Evolutionary conservation across 2,329 filamentous ascomycete species (phyloP).

Genomic region (Penicillium concentricum): DNA sequence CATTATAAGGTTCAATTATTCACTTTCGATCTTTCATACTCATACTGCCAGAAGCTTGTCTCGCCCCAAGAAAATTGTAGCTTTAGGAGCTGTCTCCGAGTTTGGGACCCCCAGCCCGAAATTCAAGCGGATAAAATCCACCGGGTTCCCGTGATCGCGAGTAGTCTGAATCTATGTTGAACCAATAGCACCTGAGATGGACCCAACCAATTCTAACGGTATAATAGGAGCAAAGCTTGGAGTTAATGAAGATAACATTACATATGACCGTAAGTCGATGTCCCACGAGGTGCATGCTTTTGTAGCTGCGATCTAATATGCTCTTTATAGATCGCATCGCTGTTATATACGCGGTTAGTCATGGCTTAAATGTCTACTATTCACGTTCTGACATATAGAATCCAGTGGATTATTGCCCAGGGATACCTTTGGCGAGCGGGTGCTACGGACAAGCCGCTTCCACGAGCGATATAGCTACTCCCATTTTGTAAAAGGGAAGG

Average conservation of each 20-base stretch:
- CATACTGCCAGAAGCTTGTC: too few relatives aligned
- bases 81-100: neutral
- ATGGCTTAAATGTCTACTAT: neutral
- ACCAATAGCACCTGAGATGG: neutral
- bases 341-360: neutral
- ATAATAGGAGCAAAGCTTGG: slow-evolving; percentile 45
- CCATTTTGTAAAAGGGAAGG: neutral
- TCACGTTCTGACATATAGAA: neutral
- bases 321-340: neutral
- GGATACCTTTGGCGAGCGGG: neutral
- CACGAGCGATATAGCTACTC: neutral
- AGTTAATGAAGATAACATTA: slow-evolving; percentile 49
- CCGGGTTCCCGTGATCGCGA: neutral
- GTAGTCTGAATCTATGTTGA: neutral
- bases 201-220: neutral
- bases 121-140: neutral
- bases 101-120: neutral
- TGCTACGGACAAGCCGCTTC: neutral
- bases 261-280: slow-evolving; percentile 44
- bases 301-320: neutral
- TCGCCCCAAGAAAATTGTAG: neutral
- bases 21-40: neutral
- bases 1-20: neutral
- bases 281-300: neutral
- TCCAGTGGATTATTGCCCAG: neutral